phyloP scores from a whole-genome alignment of 345 rosid genomes.

The Boechera retrofracta region DNA sequence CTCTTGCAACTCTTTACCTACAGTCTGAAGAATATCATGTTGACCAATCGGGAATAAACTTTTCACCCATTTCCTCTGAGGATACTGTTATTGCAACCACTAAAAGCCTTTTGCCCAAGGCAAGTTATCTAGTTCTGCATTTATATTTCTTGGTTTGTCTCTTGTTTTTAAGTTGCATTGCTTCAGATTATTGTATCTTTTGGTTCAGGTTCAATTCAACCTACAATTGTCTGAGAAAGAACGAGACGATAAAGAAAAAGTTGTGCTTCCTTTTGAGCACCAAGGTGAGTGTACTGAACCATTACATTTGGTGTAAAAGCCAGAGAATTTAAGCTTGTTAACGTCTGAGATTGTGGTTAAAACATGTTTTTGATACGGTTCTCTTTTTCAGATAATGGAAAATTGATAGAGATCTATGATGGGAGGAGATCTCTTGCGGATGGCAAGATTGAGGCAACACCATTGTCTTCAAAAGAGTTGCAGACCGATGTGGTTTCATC shows the following conservation, averaged over 20 bases:
- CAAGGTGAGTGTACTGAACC: constrained; percentile 60
- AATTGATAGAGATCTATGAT: constrained; percentile 77
- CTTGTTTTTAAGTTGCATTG: neutral
- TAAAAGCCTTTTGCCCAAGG: constrained; percentile 82
- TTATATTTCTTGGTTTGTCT: neutral
- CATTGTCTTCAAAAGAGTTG: constrained; percentile 40
- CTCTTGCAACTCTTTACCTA: constrained; percentile 33
- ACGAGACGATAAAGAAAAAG: constrained; percentile 72
- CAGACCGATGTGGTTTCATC: constrained; percentile 45
- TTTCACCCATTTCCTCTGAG: constrained; percentile 61
- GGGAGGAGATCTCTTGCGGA: constrained; percentile 67
- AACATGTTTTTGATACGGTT: constrained; percentile 10
- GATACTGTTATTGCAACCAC: constrained; percentile 45
- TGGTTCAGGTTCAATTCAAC: constrained; percentile 79
- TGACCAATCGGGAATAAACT: constrained; percentile 61
- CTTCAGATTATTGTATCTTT: constrained; percentile 32
- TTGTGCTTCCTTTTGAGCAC: constrained; percentile 95
- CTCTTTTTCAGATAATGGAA: constrained; percentile 62
- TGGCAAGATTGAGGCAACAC: constrained; percentile 46
- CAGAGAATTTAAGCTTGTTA: constrained; percentile 15
- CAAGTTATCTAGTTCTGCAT: constrained; percentile 32
- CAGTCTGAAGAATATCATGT: constrained; percentile 75
- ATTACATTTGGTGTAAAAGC: neutral
- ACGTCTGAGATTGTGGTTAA: neutral
- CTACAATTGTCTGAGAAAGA: constrained; percentile 85